Percentiles rank a stretch among this genome's conserved stretches.
Conservation (phyloP, 2,329 filamentous ascomycete genomes). For the Immersiporthe knoxdaviesiana region DNA sequence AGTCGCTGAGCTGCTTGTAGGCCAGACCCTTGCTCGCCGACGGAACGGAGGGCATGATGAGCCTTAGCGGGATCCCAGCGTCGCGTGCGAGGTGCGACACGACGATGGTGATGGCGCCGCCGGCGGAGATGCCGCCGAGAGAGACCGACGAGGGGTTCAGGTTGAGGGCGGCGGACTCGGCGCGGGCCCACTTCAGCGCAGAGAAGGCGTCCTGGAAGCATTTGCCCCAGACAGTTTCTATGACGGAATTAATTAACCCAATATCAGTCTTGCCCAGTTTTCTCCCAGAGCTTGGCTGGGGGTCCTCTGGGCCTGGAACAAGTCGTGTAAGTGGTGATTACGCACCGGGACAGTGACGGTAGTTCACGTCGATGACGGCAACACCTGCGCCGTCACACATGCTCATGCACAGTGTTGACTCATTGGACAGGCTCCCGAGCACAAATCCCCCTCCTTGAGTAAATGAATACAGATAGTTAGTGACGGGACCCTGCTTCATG, state of each 20-base stretch:
- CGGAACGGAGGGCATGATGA: conserved; percentile 42
- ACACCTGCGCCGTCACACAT: conserved; percentile 43
- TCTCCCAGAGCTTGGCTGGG: background rate
- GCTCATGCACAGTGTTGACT: conserved; percentile 41
- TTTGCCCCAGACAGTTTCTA: conserved; percentile 43
- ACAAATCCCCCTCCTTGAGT: conserved; percentile 43
- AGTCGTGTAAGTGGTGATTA: conserved; percentile 11
- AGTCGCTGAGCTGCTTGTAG: conserved; percentile 40
- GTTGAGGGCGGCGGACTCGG: conserved; percentile 36
- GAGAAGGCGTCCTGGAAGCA: conserved; percentile 44
- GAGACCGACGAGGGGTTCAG: conserved; percentile 41
- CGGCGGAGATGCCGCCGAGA: conserved; percentile 45
- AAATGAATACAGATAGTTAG: background rate
- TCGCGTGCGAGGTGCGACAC: conserved; percentile 45
- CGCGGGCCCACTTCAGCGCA: conserved; percentile 39
- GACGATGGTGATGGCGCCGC: conserved; percentile 41
- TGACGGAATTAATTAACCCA: background rate
- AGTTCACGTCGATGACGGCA: conserved; percentile 45
- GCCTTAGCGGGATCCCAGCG: conserved; percentile 40
- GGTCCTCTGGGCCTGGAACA: background rate
- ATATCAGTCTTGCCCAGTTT: no score
- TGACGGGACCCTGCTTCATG: background rate
- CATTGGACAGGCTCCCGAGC: conserved; percentile 39
- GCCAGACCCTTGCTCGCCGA: conserved; percentile 34
- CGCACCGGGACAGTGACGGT: conserved; percentile 40